Evolutionary conservation across 192 early-diverging fungal species (phyloP).

Genomic region (Podila verticillata): DNA sequence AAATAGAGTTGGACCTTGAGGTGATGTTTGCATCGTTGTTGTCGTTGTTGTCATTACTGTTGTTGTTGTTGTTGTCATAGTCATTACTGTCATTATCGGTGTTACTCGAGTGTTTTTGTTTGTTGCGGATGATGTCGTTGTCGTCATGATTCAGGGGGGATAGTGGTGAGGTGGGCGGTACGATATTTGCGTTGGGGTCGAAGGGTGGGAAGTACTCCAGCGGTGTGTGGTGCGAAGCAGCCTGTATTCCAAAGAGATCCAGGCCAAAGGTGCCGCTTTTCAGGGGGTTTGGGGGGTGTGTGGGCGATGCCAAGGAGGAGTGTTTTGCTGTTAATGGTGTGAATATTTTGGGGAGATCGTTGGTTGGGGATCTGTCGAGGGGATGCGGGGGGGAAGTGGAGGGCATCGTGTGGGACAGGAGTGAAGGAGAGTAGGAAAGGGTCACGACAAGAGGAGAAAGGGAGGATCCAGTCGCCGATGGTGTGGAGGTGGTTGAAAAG

Average conservation of each 20-base stretch:
- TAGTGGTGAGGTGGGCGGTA: not conserved
- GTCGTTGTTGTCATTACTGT: not conserved
- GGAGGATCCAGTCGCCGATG: slow-evolving; percentile 19
- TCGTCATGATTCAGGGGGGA: not conserved
- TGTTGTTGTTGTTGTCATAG: not conserved
- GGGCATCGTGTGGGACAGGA: not conserved
- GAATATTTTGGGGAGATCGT: slow-evolving; percentile 4
- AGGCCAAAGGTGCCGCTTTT: slow-evolving; percentile 26
- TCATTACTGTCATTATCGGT: not conserved
- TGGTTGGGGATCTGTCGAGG: not conserved
- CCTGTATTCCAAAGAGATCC: too few relatives aligned
- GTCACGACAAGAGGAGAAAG: slow-evolving; percentile 9
- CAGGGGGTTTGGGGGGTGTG: slow-evolving; percentile 4
- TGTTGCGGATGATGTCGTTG: not conserved
- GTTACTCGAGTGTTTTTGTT: not conserved
- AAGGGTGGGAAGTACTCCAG: not conserved
- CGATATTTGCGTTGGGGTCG: not conserved
- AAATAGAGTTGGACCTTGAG: not conserved
- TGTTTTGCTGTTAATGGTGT: not conserved
- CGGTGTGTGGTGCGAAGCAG: too few relatives aligned
- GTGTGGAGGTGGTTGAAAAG: slow-evolving; percentile 4
- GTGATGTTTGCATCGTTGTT: not conserved
- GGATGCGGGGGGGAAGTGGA: not conserved
- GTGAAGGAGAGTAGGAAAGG: not conserved
- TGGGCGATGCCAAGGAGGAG: not conserved